phyloP scores from a whole-genome alignment of 768 basidiomycete genomes.

The Leucocoprinus leucothites region DNA sequence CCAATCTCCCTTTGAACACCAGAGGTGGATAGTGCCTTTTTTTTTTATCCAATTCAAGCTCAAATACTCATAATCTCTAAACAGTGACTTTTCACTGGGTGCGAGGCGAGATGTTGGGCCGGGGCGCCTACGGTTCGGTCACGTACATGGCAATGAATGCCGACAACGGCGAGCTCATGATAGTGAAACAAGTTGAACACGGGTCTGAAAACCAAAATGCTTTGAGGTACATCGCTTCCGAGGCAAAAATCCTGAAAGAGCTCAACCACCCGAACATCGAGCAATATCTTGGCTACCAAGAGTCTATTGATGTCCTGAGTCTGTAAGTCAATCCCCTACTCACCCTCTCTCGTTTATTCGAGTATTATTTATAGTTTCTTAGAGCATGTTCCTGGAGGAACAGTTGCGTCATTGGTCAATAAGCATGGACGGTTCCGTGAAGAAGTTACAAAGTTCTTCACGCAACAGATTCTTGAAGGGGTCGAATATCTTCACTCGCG shows the following conservation, averaged over 20 bases:
- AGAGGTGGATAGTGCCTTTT: not conserved
- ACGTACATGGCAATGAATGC: constrained; percentile 89
- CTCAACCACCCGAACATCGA: constrained; percentile 91
- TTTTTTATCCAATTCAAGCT: not conserved
- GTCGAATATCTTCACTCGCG: constrained; percentile 83
- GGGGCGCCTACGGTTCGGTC: constrained; percentile 92
- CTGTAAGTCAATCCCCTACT: constrained; percentile 51
- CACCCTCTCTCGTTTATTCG: constrained; percentile 2
- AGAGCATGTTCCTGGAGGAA: constrained; percentile 96
- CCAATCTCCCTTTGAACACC: not conserved
- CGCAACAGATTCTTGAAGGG: constrained; percentile 81
- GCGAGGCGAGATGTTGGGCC: constrained; percentile 88
- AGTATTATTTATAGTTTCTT: constrained; percentile 60
- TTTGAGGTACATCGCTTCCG: constrained; percentile 79
- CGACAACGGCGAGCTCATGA: constrained; percentile 88
- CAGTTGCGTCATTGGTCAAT: constrained; percentile 72
- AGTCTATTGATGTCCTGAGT: constrained; percentile 68
- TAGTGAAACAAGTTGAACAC: constrained; percentile 91
- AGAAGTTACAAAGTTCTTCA: constrained; percentile 82
- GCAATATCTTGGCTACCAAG: constrained; percentile 87
- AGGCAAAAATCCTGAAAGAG: constrained; percentile 82
- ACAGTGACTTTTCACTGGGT: constrained; percentile 85
- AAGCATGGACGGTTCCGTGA: constrained; percentile 83
- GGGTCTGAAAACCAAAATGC: constrained; percentile 63
- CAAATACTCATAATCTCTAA: not conserved